Percentiles rank a stretch among this genome's conserved stretches.
phyloP scores from a whole-genome alignment of 2,329 filamentous ascomycete genomes.

The Hypoxylon sp. region DNA sequence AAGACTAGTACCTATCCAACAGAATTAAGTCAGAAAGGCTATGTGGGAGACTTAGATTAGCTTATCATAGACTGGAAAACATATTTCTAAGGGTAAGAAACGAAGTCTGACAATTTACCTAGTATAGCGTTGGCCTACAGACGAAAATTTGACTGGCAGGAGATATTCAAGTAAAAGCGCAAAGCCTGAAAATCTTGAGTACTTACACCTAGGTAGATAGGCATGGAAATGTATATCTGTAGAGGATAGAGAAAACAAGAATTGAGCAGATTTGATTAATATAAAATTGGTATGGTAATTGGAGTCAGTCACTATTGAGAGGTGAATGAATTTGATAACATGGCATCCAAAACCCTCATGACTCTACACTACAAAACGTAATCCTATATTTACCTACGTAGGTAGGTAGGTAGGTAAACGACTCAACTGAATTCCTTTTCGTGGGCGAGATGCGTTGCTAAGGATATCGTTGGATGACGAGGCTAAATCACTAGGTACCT shows the following conservation, averaged over 20 bases:
- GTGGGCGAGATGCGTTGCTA: not conserved
- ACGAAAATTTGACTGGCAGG: not conserved
- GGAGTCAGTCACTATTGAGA: not conserved
- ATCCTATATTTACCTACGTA: not conserved
- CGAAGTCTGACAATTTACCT: not conserved
- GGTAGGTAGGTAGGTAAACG: too few relatives aligned
- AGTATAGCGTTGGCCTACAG: not conserved
- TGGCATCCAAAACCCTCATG: conserved; percentile 2
- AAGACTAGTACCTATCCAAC: conserved; percentile 22
- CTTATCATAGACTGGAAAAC: not conserved
- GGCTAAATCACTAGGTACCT: too few relatives aligned
- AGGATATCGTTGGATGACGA: not conserved
- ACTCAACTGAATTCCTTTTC: not conserved
- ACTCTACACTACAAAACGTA: too few relatives aligned
- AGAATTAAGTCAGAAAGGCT: not conserved
- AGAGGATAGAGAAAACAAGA: too few relatives aligned
- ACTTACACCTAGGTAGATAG: too few relatives aligned
- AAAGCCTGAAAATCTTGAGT: too few relatives aligned
- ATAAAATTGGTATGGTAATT: too few relatives aligned
- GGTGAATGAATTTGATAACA: conserved; percentile 22
- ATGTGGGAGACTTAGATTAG: not conserved
- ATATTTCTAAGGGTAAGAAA: not conserved
- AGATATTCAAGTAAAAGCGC: too few relatives aligned
- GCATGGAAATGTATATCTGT: too few relatives aligned
- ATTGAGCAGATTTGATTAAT: too few relatives aligned